phyloP scores from a whole-genome alignment of 2,329 filamentous ascomycete genomes.

The Trichoderma sp. region DNA sequence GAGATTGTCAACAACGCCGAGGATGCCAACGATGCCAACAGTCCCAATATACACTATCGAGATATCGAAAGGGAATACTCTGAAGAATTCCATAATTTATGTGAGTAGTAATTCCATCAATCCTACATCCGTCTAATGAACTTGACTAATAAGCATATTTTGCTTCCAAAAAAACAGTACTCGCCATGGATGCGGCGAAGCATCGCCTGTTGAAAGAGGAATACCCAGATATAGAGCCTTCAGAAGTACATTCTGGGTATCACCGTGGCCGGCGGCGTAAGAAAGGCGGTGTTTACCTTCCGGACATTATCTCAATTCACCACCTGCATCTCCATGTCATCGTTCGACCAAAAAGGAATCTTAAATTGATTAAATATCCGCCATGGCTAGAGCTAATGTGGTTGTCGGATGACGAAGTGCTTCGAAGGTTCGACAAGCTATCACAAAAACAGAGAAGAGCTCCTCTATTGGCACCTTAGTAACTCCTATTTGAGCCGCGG shows the following conservation, averaged over 20 bases:
- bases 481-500: too few species aligned
- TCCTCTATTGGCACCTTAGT: too few species aligned
- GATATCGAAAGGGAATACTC: not conserved
- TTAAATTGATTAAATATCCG: constrained; percentile 14
- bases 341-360: not conserved
- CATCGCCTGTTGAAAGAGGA: not conserved
- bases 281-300: not conserved
- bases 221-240: not conserved
- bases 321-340: constrained; percentile 22
- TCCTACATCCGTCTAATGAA: not conserved
- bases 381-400: constrained; percentile 19
- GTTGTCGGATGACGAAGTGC: constrained; percentile 14
- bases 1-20: too few species aligned
- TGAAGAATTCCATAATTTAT: not conserved
- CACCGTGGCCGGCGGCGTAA: not conserved
- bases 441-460: not conserved
- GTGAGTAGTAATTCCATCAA: not conserved
- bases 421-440: constrained; percentile 23
- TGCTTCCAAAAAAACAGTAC: not conserved
- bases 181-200: not conserved
- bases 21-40: too few species aligned
- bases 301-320: constrained; percentile 18
- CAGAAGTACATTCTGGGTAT: not conserved
- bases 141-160: not conserved
- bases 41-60: too few species aligned